Evolutionary conservation across 345 rosid genomes (phyloP).

Genomic region (Lenwebbia sp.): DNA sequence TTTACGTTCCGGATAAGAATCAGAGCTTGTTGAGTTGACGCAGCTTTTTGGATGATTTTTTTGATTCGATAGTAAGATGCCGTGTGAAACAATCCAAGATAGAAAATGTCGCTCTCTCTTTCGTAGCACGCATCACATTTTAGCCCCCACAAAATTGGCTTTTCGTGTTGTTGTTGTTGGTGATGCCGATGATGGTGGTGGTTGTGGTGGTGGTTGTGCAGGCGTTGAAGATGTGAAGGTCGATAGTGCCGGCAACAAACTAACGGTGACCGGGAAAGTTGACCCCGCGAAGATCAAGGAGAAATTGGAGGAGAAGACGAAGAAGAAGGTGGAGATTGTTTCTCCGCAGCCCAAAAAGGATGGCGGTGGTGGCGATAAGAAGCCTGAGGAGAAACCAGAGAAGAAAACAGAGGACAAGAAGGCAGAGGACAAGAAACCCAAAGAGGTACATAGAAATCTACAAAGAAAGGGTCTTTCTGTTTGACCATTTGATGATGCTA

Average conservation of each 20-base stretch:
- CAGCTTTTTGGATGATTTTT: not conserved
- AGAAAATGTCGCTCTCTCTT: not conserved
- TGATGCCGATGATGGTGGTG: not conserved
- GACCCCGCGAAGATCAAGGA: constrained; percentile 41
- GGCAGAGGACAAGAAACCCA: constrained; percentile 20
- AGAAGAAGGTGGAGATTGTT: constrained; percentile 26
- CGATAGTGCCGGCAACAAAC: constrained; percentile 36
- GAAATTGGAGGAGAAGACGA: constrained; percentile 18
- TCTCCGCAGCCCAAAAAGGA: constrained; percentile 40
- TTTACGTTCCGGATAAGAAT: not conserved
- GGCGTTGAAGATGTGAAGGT: constrained; percentile 64
- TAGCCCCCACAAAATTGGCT: not conserved
- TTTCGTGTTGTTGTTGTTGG: not conserved
- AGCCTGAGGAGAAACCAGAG: constrained; percentile 26
- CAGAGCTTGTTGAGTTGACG: not conserved
- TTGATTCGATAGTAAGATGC: not conserved
- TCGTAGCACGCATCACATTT: not conserved
- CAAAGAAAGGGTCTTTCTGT: not conserved
- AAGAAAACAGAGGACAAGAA: constrained; percentile 21
- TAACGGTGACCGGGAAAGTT: constrained; percentile 68
- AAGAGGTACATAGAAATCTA: constrained; percentile 11
- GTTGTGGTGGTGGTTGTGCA: constrained; percentile 7
- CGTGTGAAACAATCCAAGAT: not conserved
- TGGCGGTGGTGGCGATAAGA: constrained; percentile 6
- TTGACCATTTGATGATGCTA: not conserved